Conservation (phyloP, 2,329 filamentous ascomycete species). For the Sclerotinia nivalis region DNA sequence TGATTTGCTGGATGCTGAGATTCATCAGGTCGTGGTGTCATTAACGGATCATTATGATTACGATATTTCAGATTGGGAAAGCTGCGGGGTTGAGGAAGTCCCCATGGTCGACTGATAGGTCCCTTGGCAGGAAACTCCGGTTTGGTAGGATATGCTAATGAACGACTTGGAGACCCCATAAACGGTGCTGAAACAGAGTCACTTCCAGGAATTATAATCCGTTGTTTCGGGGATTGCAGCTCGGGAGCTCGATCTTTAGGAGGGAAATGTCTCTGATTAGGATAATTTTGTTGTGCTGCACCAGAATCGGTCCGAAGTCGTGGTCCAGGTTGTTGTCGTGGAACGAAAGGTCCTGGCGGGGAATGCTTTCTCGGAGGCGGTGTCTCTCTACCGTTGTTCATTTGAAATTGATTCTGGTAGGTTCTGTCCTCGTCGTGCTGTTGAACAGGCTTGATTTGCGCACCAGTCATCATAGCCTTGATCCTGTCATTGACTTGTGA, state of each 20-base stretch:
- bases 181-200: conserved; percentile 32
- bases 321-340: conserved; percentile 40
- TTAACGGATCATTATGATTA: conserved; percentile 33
- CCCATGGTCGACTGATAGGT: conserved; percentile 21
- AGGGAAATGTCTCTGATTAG: conserved; percentile 48
- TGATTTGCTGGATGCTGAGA: conserved; percentile 38
- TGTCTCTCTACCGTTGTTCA: conserved; percentile 73
- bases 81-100: conserved; percentile 27
- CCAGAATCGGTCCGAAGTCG: conserved; percentile 50
- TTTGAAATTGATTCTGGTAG: conserved; percentile 75
- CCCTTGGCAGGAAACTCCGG: conserved; percentile 14
- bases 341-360: conserved; percentile 34
- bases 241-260: conserved; percentile 34
- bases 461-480: conserved; percentile 74
- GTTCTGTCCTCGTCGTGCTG: conserved; percentile 86
- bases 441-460: conserved; percentile 71
- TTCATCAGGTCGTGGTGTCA: conserved; percentile 37
- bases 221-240: conserved; percentile 21
- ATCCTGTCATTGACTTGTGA: conserved; percentile 75
- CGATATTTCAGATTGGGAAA: conserved; percentile 33
- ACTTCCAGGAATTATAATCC: conserved; percentile 29
- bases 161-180: conserved; percentile 34
- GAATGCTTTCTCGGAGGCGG: conserved; percentile 46
- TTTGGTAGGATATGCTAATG: conserved; percentile 28
- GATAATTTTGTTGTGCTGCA: conserved; percentile 47